Conservation (phyloP, 192 early-diverging fungal genomes). For the Coemansia sp. region DNA sequence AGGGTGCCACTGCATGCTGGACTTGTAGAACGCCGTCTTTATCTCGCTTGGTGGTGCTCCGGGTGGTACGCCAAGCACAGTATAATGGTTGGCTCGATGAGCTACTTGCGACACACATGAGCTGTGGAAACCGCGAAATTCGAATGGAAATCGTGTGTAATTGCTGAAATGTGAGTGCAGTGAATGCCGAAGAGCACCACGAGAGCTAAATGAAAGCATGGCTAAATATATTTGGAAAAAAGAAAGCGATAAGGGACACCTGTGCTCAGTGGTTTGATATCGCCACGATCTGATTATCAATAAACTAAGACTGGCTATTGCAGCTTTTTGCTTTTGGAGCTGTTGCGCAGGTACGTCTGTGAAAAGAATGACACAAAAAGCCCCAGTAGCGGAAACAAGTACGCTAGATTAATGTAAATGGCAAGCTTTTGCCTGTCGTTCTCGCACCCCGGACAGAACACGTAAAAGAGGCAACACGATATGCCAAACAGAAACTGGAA, state of each 20-base stretch:
- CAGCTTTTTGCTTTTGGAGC: neutral
- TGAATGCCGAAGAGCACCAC: neutral
- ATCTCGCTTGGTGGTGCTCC: slow-evolving; percentile 34
- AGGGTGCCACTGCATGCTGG: slow-evolving; percentile 76
- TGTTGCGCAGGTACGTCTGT: slow-evolving; percentile 59
- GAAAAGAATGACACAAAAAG: slow-evolving; percentile 76
- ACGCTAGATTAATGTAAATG: slow-evolving; percentile 67
- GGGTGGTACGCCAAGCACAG: slow-evolving; percentile 28
- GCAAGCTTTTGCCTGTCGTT: slow-evolving; percentile 63
- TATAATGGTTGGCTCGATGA: slow-evolving; percentile 41
- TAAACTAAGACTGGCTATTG: neutral
- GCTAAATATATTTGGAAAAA: slow-evolving; percentile 23
- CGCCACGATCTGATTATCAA: no score
- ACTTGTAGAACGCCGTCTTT: slow-evolving; percentile 45
- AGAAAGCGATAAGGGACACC: no score
- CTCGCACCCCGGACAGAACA: slow-evolving; percentile 65
- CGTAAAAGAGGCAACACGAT: slow-evolving; percentile 64
- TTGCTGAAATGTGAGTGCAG: neutral
- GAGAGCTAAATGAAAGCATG: slow-evolving; percentile 1
- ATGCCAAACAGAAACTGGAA: slow-evolving; percentile 81
- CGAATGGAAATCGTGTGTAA: neutral
- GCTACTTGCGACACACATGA: slow-evolving; percentile 7
- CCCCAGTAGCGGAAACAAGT: slow-evolving; percentile 74
- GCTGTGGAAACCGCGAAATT: slow-evolving; percentile 23
- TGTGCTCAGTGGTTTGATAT: no score